Conservation (phyloP, 2,329 filamentous ascomycete species). For the Epichloe elymi region DNA sequence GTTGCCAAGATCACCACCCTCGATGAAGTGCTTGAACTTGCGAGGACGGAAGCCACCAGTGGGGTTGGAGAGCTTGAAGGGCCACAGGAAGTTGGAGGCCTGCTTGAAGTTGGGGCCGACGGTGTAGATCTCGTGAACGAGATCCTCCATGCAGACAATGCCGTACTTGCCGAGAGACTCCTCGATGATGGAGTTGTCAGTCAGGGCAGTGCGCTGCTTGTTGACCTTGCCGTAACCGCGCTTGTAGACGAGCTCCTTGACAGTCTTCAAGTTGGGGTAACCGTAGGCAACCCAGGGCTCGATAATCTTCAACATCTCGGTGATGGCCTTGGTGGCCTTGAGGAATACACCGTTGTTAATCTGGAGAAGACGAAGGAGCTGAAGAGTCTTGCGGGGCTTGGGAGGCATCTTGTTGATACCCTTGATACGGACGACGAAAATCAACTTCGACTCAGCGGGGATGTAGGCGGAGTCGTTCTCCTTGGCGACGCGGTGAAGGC, state of each 20-base stretch:
- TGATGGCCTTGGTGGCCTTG: slow-evolving; percentile 91
- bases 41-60: slow-evolving; percentile 88
- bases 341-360: slow-evolving; percentile 99
- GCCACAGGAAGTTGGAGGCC: slow-evolving; percentile 98
- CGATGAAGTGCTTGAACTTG: slow-evolving; percentile 99
- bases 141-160: slow-evolving; percentile 98
- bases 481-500: slow-evolving; percentile 80
- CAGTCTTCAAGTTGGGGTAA: slow-evolving; percentile 98
- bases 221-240: slow-evolving; percentile 97
- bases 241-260: slow-evolving; percentile 99
- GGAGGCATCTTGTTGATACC: slow-evolving; percentile 99
- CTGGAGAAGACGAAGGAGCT: slow-evolving; percentile 97
- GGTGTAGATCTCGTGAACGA: slow-evolving; percentile 98
- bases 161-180: slow-evolving; percentile 94
- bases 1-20: slow-evolving; percentile 98
- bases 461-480: slow-evolving; percentile 89
- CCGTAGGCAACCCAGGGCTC: slow-evolving; percentile 99
- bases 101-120: slow-evolving; percentile 99
- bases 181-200: slow-evolving; percentile 97
- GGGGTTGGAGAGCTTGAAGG: slow-evolving; percentile 99
- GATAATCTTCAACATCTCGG: slow-evolving; percentile 94
- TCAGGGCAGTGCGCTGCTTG: slow-evolving; percentile 93
- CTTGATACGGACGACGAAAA: slow-evolving; percentile 99
- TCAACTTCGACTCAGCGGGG: slow-evolving; percentile 86
- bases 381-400: slow-evolving; percentile 99